Evolutionary conservation across 257 asterid genomes (phyloP).

Genomic region (Cordia subcordata): DNA sequence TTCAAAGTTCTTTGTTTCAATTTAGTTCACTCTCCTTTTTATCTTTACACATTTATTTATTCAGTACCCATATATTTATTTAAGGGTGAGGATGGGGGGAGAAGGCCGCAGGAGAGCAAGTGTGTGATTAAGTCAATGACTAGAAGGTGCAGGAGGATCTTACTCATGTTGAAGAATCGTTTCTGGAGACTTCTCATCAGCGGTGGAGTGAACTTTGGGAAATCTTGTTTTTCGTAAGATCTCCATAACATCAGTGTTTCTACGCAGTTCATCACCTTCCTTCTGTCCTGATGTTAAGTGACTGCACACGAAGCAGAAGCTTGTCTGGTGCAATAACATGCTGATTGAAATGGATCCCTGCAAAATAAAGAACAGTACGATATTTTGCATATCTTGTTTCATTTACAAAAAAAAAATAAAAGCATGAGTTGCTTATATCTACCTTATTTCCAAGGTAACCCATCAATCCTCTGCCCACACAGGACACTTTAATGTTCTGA

Average conservation of each 20-base stretch:
- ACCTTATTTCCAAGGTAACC: conserved; percentile 34
- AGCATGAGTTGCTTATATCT: background rate
- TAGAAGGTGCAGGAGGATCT: conserved; percentile 11
- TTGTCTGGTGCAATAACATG: conserved; percentile 26
- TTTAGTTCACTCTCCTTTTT: too few species aligned
- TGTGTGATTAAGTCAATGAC: background rate
- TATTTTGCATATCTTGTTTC: background rate
- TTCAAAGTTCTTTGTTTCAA: too few species aligned
- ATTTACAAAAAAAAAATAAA: background rate
- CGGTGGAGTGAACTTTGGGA: conserved; percentile 41
- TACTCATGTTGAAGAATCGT: conserved; percentile 86
- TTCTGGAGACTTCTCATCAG: conserved; percentile 86
- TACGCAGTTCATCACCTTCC: conserved; percentile 26
- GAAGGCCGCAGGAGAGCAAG: background rate
- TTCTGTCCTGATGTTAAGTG: conserved; percentile 33
- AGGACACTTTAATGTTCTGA: conserved; percentile 21
- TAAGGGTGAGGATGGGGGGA: too few species aligned
- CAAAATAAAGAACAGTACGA: conserved; percentile 7
- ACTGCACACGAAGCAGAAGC: conserved; percentile 30
- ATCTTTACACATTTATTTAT: too few species aligned
- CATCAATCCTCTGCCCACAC: conserved; percentile 30
- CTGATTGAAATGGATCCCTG: conserved; percentile 36
- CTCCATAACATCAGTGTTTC: conserved; percentile 31
- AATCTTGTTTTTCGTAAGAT: conserved; percentile 26
- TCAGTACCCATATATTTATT: too few species aligned